phyloP scores from a whole-genome alignment of 2,329 filamentous ascomycete species.

The Aspergillus thermomutatus region DNA sequence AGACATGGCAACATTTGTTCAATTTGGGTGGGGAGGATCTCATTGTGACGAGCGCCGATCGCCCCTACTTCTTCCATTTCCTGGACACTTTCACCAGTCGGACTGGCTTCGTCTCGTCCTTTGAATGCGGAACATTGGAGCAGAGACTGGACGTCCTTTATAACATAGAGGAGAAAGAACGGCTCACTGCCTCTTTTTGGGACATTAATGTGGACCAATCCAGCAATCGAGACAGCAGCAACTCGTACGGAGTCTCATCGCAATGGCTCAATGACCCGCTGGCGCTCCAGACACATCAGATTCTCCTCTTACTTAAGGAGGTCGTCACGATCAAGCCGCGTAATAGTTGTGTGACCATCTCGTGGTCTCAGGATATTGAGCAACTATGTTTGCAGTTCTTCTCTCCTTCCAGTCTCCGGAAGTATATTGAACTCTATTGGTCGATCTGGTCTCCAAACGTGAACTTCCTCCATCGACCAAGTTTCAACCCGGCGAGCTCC shows the following conservation, averaged over 20 bases:
- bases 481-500: constrained; percentile 28
- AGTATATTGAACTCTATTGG: constrained; percentile 36
- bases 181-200: background rate
- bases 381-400: constrained; percentile 22
- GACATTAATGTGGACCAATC: background rate
- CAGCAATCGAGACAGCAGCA: background rate
- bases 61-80: constrained; percentile 25
- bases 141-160: constrained; percentile 27
- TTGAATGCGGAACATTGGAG: constrained; percentile 34
- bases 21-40: constrained; percentile 4
- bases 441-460: constrained; percentile 38
- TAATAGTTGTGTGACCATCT: constrained; percentile 28
- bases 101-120: constrained; percentile 34
- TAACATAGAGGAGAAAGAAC: background rate
- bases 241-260: constrained; percentile 4
- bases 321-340: constrained; percentile 34
- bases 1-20: constrained; percentile 11
- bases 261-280: constrained; percentile 31
- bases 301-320: constrained; percentile 33
- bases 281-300: constrained; percentile 35
- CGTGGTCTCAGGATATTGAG: constrained; percentile 33
- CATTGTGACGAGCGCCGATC: background rate
- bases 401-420: constrained; percentile 24
- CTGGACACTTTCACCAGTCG: constrained; percentile 36
- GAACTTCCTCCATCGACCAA: constrained; percentile 35